Percentiles rank a stretch among this genome's conserved stretches.
Evolutionary conservation across 495 filamentous ascomycete species (phyloP).

Genomic region (Talaromyces proteolyticus): DNA sequence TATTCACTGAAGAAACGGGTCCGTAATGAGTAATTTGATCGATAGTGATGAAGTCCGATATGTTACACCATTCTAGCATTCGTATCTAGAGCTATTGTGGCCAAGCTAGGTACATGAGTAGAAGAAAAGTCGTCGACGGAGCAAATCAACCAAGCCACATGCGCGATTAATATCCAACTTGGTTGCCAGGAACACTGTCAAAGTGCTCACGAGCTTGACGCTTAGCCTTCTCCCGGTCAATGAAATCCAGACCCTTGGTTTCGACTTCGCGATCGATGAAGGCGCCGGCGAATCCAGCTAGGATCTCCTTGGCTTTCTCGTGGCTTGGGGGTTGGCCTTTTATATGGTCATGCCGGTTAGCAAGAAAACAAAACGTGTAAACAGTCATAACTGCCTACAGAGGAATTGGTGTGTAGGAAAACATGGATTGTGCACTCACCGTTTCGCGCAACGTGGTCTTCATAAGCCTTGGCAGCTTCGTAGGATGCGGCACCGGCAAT

Average conservation of each 20-base stretch:
- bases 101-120: no score
- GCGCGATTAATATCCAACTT: not conserved
- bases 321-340: slow-evolving; percentile 58
- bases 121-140: no score
- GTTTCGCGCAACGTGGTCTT: slow-evolving; percentile 56
- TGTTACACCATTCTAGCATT: no score
- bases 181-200: slow-evolving; percentile 13
- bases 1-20: no score
- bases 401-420: no score
- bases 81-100: no score
- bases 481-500: slow-evolving; percentile 67
- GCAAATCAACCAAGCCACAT: no score
- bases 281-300: slow-evolving; percentile 61
- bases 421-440: slow-evolving; percentile 29
- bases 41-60: no score
- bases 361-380: not conserved
- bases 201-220: slow-evolving; percentile 52
- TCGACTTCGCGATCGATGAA: slow-evolving; percentile 70
- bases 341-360: not conserved
- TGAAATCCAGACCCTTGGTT: slow-evolving; percentile 63
- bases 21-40: no score
- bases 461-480: slow-evolving; percentile 68
- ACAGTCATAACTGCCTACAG: no score
- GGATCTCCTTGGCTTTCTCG: slow-evolving; percentile 63
- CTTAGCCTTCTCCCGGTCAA: slow-evolving; percentile 65